Evolutionary conservation across 257 asterid genomes (phyloP).

Genomic region (Handroanthus guayacan): DNA sequence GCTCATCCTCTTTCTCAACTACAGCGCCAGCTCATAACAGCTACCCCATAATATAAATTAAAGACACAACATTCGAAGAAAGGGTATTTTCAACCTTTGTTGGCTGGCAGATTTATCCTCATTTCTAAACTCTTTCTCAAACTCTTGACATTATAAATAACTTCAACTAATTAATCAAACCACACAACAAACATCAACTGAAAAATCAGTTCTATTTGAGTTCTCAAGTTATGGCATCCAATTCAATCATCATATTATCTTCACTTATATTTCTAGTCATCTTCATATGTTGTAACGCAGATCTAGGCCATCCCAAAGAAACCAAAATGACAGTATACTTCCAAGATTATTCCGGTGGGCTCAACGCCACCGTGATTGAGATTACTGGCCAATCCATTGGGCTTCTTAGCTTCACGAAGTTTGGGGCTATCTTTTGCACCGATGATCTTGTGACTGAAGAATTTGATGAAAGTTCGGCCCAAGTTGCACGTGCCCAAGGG

Average conservation of each 20-base stretch:
- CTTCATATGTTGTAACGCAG: slow-evolving; percentile 24
- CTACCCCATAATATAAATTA: too few species aligned
- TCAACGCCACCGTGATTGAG: slow-evolving; percentile 53
- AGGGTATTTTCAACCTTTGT: neutral
- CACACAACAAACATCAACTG: neutral
- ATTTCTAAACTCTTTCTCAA: neutral
- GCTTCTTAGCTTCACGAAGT: slow-evolving; percentile 45
- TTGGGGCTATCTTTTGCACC: slow-evolving; percentile 56
- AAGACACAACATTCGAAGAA: too few species aligned
- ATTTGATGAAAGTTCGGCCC: slow-evolving; percentile 42
- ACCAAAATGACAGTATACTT: slow-evolving; percentile 50
- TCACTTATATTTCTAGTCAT: slow-evolving; percentile 29
- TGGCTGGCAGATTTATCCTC: neutral
- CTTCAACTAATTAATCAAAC: neutral
- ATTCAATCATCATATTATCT: neutral
- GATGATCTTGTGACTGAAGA: slow-evolving; percentile 54
- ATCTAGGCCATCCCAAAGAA: slow-evolving; percentile 39
- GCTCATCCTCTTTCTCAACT: too few species aligned
- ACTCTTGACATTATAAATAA: slow-evolving; percentile 21
- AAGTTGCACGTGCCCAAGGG: slow-evolving; percentile 57
- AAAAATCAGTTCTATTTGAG: slow-evolving; percentile 5
- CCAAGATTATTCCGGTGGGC: slow-evolving; percentile 58
- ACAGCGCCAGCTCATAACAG: too few species aligned
- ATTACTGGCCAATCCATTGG: slow-evolving; percentile 40
- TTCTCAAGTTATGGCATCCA: slow-evolving; percentile 33